Percentiles rank a stretch among this genome's conserved stretches.
phyloP scores from a whole-genome alignment of 1,284 basidiomycete species.

The Hemileia vastatrix region DNA sequence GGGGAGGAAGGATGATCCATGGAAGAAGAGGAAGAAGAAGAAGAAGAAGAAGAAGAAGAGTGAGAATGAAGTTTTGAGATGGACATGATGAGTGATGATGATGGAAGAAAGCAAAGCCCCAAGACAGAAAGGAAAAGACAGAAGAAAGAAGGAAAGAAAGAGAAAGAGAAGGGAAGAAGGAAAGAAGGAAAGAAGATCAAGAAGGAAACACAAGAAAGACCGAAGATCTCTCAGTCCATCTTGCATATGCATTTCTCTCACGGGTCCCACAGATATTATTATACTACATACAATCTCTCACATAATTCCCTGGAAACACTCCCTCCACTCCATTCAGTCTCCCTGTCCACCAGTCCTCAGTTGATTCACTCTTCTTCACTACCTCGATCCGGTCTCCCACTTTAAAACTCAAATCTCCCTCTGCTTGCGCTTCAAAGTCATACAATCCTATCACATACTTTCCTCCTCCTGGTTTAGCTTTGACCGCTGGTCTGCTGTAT shows the following conservation, averaged over 20 bases:
- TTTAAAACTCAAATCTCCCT: constrained; percentile 83
- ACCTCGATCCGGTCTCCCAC: constrained; percentile 91
- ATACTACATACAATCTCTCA: constrained; percentile 13
- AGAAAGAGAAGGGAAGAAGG: too few relatives aligned
- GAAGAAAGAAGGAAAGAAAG: too few relatives aligned
- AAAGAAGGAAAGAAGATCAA: too few relatives aligned
- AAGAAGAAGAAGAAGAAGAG: not conserved
- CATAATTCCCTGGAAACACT: constrained; percentile 81
- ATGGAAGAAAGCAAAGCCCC: not conserved
- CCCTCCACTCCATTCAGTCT: constrained; percentile 71
- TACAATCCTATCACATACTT: constrained; percentile 87
- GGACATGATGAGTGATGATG: not conserved
- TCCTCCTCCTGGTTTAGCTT: constrained; percentile 43
- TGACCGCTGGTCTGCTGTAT: too few relatives aligned
- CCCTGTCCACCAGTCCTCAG: constrained; percentile 99
- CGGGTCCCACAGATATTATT: too few relatives aligned
- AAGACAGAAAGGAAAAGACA: not conserved
- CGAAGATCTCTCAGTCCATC: too few relatives aligned
- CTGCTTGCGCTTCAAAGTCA: constrained; percentile 88
- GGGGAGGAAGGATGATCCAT: not conserved
- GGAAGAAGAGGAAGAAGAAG: not conserved
- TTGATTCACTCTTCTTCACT: constrained; percentile 67
- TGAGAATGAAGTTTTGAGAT: constrained; percentile 3
- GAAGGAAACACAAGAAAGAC: too few relatives aligned
- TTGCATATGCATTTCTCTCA: too few relatives aligned